Evolutionary conservation across 1,284 basidiomycete genomes (phyloP), one percentile per base, ranked within the genome.

Genomic region (Sporisorium graminicola): DNA sequence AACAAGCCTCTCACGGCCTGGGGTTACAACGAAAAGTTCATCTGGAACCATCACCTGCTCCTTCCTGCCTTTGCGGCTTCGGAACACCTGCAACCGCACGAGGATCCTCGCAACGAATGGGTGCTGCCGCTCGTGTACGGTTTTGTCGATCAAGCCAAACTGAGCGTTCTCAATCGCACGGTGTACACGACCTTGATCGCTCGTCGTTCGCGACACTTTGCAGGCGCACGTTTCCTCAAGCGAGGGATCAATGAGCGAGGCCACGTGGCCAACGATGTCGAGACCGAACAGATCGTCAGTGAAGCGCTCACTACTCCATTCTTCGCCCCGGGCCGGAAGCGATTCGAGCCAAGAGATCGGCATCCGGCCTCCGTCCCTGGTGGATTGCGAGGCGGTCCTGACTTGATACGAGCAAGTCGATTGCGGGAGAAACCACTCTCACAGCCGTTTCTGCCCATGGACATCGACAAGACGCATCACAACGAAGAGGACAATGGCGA

Each of bases 211-310:
- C 90, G 97, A 0, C 94, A 98, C 86, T 98, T 94, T 86, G 97
- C 97, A 13, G 97, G 97, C 22, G 95, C 95, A 2, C 90, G 97
- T 27, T 99, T 97, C 87, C 87, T 98, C 33, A 98, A 96, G 72
- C 90, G 97, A 62, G 97, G 97, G 1, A 93, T 95, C 22, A 95
- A 98, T 81, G 93, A 95, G 77, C 52, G 74, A 7, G 97, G 97
- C 2, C 94, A 98, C 83, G 97, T 99, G 2, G 97, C 96, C 1
- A 99, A 99, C 82, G 97, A 99, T 86, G 97, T 99, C 2, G 97
- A 99, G 86, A 98, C 95, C 0, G 97, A 99, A 83, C 97, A 99
- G 83, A 97, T 99, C 58, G 95, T 99, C 0, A 94, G 92, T 3
- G 96, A 99, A 83, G 93, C 94, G 0, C 86, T 95, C 8, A 96